Evolutionary conservation across 1,284 basidiomycete genomes (phyloP), one percentile per base, ranked within the genome.

Genomic region (Retiboletus flavoniger): DNA sequence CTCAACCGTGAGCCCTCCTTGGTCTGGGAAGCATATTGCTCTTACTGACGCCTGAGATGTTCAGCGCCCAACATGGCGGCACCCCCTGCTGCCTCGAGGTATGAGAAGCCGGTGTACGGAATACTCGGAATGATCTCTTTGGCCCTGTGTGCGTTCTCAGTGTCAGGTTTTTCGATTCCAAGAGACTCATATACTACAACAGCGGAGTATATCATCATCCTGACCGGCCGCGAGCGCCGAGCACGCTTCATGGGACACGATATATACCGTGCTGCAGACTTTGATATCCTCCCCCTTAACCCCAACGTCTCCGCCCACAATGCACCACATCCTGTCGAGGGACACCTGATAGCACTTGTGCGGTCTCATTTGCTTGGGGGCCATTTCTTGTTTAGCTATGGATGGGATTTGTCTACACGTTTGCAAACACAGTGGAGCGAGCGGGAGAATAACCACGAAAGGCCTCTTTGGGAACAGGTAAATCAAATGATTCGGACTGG

Each of bases 121-220:
- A 89, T 97, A 60, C 76, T 93, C 49, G 95, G 94, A 51, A 78
- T 93, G 66, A 86, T 97, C 62, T 88, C 89, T 17, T 77, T 98
- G 53, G 83, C 91, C n/a, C 78, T 91, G 57, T 91, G 93, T 95
- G 68, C 62, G 90, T 79, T 36, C 47, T 17, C 29, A 44, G 29
- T 24, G 26, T 36, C 42, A 55, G 50, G 50, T 42, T 46, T 46
- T 50, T 36, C 16, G 11, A 38, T 42, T 29, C 7, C 39, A 39
- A 39, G 7, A 38, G 32, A 52, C 35, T 60, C 35, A 26, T 43
- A 29, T 19, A 40, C 28, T 60, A 24, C 28, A 16, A 38, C 63
- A 96, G 94, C 93, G 66, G 95, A 98, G 73, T 98, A 97, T 73
- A 75, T 99, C 48, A 83, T 99, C 58, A 81, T 98, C 48, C 82